Percentiles rank a stretch among this genome's conserved stretches.
phyloP scores from a whole-genome alignment of 352 stramenopile genomes.

The Pythium phragmitis region DNA sequence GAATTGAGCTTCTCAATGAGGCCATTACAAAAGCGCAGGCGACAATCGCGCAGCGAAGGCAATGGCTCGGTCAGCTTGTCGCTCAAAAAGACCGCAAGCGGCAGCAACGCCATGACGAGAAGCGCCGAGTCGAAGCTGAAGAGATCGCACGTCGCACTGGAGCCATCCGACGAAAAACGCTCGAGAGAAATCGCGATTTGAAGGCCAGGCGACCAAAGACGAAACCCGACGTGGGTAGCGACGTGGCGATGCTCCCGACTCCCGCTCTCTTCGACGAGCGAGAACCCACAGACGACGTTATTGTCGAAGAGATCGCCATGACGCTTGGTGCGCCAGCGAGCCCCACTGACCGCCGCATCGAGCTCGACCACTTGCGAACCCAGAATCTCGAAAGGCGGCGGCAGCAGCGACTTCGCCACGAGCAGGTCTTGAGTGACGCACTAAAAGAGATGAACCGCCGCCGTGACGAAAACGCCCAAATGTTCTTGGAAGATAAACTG shows the following conservation, averaged over 20 bases:
- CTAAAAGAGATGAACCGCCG: constrained; percentile 30
- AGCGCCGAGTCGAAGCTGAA: constrained; percentile 11
- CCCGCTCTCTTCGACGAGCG: background rate
- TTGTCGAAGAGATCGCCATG: background rate
- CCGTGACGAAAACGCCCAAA: constrained; percentile 42
- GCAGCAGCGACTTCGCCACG: constrained; percentile 16
- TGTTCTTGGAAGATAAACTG: constrained; percentile 49
- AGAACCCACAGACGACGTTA: background rate
- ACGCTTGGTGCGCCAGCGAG: constrained; percentile 5
- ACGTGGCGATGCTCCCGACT: background rate
- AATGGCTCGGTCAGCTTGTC: constrained; percentile 20
- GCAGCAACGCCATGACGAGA: constrained; percentile 28
- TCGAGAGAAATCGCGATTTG: constrained; percentile 24
- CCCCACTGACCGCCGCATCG: background rate
- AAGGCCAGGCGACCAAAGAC: constrained; percentile 14
- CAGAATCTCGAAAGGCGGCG: constrained; percentile 17
- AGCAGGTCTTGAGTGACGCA: constrained; percentile 13
- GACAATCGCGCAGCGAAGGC: background rate
- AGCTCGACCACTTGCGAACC: constrained; percentile 32
- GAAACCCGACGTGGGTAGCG: background rate
- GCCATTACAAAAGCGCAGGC: background rate
- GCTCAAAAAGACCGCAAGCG: constrained; percentile 18
- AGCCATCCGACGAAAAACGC: constrained; percentile 30
- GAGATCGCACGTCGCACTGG: constrained; percentile 4
- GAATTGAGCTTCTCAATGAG: background rate